Evolutionary conservation across 805 yeast species (phyloP), one percentile per base, ranked within the genome.

Genomic region (Suhomyces xylopsoci): DNA sequence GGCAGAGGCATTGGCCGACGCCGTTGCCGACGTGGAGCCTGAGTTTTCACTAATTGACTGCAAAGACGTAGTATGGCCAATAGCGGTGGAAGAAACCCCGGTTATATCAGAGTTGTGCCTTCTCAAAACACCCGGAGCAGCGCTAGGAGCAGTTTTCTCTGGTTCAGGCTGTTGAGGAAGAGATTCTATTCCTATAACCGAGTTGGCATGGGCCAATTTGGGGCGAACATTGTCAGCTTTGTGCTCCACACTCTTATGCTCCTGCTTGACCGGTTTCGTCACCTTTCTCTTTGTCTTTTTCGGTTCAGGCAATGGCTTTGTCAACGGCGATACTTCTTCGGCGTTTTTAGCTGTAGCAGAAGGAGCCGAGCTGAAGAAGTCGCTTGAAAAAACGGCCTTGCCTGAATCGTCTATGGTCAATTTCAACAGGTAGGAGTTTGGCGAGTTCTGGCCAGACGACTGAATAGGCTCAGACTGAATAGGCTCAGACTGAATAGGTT

Each of bases 361-460:
- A 10, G 40, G 19, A 7, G 43, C 7, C 1, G 53, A 22, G 6
- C 44, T 46, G 47, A 62, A 57, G 48, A 61, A 55, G 49, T 65
- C 65, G 20, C 56, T 56, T 9, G 70, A 64, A 53, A 75, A 67
- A 8, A 66, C 67, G 7, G 79, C 79, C 49, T 70, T 70, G 8
- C 79, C 79, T 60, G 63, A 66, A 47, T 70, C 77, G 54, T 75
- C 78, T 43, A 75, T 65, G 58, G 67, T 71, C 45, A 74, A 61
- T 45, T 66, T 65, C 56, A 74, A 62, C 55, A 63, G 67, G 53
- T 71, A 72, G 50, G 49, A 15, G 28, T 17, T 30, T 3, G 28
- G 28, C 14, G 48, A 28, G 41, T 38, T 38, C 42, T 38, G 42
- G 20, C 20, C 42, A 4, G 36, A 15, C 6, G 25, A 6, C n/a